Evolutionary conservation across 2,329 filamentous ascomycete species (phyloP).

Genomic region (Diplocarpon rosae): DNA sequence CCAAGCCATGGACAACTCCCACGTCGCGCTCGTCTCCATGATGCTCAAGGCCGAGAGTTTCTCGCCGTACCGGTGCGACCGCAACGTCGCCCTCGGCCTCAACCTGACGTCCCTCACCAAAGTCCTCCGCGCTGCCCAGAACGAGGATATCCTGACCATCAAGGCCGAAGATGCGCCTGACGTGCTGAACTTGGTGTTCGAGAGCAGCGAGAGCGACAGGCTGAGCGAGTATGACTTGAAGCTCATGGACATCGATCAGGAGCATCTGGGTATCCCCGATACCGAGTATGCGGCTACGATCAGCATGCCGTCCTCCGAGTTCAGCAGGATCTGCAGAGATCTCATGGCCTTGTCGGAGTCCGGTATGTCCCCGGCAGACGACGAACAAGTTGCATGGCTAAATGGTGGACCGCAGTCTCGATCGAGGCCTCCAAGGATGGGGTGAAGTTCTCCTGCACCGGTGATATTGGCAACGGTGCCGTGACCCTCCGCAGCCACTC

Average conservation of each 20-base stretch:
- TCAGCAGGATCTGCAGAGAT: constrained; percentile 91
- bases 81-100: constrained; percentile 95
- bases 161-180: constrained; percentile 97
- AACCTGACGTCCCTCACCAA: constrained; percentile 96
- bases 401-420: constrained; percentile 47
- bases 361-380: constrained; percentile 43
- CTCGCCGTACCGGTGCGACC: constrained; percentile 92
- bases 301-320: constrained; percentile 77
- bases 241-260: constrained; percentile 99
- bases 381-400: too few species aligned
- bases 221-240: constrained; percentile 99
- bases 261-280: constrained; percentile 95
- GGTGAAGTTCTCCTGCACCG: constrained; percentile 85
- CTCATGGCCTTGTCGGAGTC: constrained; percentile 88
- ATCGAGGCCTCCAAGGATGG: constrained; percentile 97
- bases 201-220: constrained; percentile 77
- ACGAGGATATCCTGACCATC: constrained; percentile 87
- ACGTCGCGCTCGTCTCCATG: constrained; percentile 98
- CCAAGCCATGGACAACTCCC: constrained; percentile 99
- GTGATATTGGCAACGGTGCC: constrained; percentile 91
- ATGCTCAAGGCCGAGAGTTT: constrained; percentile 93
- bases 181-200: constrained; percentile 89
- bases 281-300: constrained; percentile 96
- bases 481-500: constrained; percentile 84
- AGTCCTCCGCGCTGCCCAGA: constrained; percentile 87